These are phyloP conservation scores for Barnettozyma populi DNA, from an alignment of 805 yeast genomes.

Conservation along the genomic window DNA sequence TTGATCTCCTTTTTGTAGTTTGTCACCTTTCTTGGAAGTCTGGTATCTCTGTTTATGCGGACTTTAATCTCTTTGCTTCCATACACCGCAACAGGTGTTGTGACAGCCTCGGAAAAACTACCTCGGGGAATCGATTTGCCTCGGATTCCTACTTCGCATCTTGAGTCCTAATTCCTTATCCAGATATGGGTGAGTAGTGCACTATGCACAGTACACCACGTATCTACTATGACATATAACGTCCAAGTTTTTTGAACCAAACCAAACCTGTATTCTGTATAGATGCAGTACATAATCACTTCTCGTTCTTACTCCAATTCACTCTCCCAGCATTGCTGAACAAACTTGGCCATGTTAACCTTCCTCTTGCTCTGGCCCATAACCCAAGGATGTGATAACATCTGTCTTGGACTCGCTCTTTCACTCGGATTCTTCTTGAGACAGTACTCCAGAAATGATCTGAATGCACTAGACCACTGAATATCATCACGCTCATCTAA, in stretches of 20 bases:
- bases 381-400: slow-evolving; percentile 93
- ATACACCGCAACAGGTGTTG: too few relatives aligned
- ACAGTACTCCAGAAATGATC: slow-evolving; percentile 76
- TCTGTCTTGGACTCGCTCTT: slow-evolving; percentile 89
- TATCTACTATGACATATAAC: too few relatives aligned
- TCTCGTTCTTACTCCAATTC: background rate
- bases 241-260: too few relatives aligned
- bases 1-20: background rate
- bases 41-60: background rate
- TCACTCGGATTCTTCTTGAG: slow-evolving; percentile 72
- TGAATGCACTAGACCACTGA: slow-evolving; percentile 76
- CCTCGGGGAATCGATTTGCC: background rate
- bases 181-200: too few relatives aligned
- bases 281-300: background rate
- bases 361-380: slow-evolving; percentile 63
- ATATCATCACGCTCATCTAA: slow-evolving; percentile 74
- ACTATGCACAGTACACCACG: too few relatives aligned
- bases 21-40: background rate
- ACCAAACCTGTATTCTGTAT: background rate
- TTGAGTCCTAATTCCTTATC: too few relatives aligned
- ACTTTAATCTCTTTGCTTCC: too few relatives aligned
- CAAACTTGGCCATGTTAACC: slow-evolving; percentile 85
- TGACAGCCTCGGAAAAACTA: background rate
- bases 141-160: background rate
- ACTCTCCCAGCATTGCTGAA: slow-evolving; percentile 39